Conservation (phyloP, 1,284 basidiomycete genomes). For the Phlebopus sp. region DNA sequence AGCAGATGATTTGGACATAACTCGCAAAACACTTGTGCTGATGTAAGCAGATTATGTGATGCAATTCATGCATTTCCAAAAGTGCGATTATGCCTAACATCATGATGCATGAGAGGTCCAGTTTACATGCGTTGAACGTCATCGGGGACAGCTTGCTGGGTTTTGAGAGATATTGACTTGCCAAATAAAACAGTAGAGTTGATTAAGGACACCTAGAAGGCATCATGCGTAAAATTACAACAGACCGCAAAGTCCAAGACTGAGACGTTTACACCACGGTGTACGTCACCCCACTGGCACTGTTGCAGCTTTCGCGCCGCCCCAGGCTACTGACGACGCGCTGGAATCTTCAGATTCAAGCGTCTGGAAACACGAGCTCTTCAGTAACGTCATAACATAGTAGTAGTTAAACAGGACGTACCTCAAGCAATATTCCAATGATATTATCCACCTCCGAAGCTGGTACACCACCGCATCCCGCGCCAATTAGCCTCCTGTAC, state of each 20-base stretch:
- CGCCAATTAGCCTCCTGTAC: constrained; percentile 82
- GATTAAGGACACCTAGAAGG: background rate
- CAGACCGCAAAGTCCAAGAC: constrained; percentile 3
- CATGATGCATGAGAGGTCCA: no score
- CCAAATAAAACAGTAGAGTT: background rate
- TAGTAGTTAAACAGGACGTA: constrained; percentile 34
- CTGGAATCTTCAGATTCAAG: constrained; percentile 72
- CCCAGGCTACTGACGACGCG: constrained; percentile 46
- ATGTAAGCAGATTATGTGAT: no score
- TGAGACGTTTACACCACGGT: constrained; percentile 1
- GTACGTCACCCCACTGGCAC: constrained; percentile 21
- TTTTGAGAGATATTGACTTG: no score
- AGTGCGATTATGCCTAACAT: no score
- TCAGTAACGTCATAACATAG: constrained; percentile 2
- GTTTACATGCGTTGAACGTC: no score
- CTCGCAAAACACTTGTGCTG: no score
- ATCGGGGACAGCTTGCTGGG: no score
- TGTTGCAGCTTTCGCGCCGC: constrained; percentile 25
- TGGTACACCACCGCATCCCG: constrained; percentile 87
- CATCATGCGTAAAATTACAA: constrained; percentile 17
- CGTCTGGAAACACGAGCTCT: constrained; percentile 43
- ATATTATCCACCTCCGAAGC: constrained; percentile 83
- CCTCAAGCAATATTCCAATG: constrained; percentile 81
- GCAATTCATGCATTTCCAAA: no score
- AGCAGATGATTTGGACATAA: no score